phyloP scores from a whole-genome alignment of 2,329 filamentous ascomycete genomes.

The Microdochium bolleyi region DNA sequence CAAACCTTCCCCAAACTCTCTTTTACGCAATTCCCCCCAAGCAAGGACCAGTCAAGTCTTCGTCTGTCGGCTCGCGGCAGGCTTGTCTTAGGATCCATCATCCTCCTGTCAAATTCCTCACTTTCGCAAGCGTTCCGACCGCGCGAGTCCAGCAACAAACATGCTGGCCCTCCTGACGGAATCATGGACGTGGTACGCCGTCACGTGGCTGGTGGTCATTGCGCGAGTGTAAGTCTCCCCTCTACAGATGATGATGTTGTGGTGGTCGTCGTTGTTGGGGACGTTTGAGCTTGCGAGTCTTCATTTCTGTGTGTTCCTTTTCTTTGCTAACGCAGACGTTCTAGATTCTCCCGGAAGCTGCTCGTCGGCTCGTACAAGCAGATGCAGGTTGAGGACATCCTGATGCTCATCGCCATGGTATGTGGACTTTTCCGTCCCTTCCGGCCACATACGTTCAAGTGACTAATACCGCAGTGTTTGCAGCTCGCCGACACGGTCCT shows the following conservation, averaged over 20 bases:
- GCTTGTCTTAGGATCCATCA: background rate
- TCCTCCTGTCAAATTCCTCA: background rate
- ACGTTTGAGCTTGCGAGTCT: too few relatives aligned
- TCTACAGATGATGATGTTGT: too few relatives aligned
- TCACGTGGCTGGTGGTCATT: slow-evolving; percentile 29
- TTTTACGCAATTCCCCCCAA: background rate
- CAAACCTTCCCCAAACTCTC: background rate
- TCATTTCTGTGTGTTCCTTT: too few relatives aligned
- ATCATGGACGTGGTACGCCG: slow-evolving; percentile 35
- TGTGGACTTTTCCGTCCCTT: slow-evolving; percentile 12
- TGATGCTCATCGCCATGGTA: slow-evolving; percentile 46
- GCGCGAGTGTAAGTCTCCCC: slow-evolving; percentile 27
- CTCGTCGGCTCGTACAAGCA: slow-evolving; percentile 35
- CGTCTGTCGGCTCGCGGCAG: background rate
- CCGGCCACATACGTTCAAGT: background rate
- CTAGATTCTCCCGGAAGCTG: slow-evolving; percentile 28
- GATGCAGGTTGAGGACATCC: slow-evolving; percentile 45
- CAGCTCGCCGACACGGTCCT: slow-evolving; percentile 42
- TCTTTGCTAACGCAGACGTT: background rate
- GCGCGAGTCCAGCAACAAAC: too few relatives aligned
- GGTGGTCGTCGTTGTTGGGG: too few relatives aligned
- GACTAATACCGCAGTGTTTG: slow-evolving; percentile 1
- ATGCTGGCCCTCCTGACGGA: slow-evolving; percentile 20
- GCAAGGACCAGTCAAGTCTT: background rate
- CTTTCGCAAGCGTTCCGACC: background rate